A percentile compares a stretch with the other conserved stretches of the same genome.
phyloP scores from a whole-genome alignment of 2,329 filamentous ascomycete genomes.

The Fusarium solani-melongenae region DNA sequence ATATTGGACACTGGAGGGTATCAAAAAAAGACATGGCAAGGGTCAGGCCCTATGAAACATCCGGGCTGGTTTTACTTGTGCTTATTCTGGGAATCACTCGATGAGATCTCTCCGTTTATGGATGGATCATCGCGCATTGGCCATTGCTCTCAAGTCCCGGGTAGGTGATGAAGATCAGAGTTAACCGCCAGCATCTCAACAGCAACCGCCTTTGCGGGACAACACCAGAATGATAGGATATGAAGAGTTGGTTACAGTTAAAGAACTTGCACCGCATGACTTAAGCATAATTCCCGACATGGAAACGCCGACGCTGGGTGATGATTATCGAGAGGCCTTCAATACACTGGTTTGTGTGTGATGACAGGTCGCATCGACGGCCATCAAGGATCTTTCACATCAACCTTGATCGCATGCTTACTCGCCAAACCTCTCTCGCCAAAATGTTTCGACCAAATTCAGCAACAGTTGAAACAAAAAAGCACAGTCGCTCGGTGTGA shows the following conservation, averaged over 20 bases:
- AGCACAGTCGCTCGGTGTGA: neutral
- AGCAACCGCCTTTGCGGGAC: neutral
- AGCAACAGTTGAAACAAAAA: slow-evolving; percentile 10
- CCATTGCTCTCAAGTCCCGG: slow-evolving; percentile 17
- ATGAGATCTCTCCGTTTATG: neutral
- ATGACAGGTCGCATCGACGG: neutral
- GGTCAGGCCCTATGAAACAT: neutral
- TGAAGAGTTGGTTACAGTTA: neutral
- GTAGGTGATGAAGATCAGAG: slow-evolving; percentile 5
- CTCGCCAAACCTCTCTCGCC: neutral
- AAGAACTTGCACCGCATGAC: neutral
- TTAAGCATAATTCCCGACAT: neutral
- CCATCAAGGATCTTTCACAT: neutral
- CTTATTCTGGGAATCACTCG: neutral
- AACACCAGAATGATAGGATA: neutral
- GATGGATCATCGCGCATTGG: neutral
- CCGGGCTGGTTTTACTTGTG: neutral
- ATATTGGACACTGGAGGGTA: slow-evolving; percentile 1
- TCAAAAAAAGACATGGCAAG: slow-evolving; percentile 10
- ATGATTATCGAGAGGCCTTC: neutral
- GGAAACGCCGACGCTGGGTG: no score
- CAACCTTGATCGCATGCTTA: slow-evolving; percentile 37
- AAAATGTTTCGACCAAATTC: neutral
- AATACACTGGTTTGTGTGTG: neutral
- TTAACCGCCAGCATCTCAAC: neutral